Percentiles rank a stretch among this genome's conserved stretches.
These are phyloP conservation scores for Byssothecium circinans DNA, from an alignment of 2,329 filamentous ascomycete genomes.

Conservation along the genomic window DNA sequence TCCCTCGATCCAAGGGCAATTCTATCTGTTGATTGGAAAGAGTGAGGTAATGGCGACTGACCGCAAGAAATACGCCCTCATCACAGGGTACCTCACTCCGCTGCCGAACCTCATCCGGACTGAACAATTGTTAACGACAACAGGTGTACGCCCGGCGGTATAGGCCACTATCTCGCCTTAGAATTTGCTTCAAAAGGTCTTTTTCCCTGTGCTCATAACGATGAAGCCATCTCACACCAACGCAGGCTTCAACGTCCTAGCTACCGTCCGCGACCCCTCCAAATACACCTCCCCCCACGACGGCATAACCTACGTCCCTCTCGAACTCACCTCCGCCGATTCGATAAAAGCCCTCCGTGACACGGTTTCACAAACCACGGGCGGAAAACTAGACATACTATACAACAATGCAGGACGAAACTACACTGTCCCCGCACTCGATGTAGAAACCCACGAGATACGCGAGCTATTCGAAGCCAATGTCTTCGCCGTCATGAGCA, in stretches of 20 bases:
- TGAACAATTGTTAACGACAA: slow-evolving; percentile 14
- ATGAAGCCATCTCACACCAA: no score
- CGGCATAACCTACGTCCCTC: slow-evolving; percentile 57
- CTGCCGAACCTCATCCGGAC: neutral
- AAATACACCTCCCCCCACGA: slow-evolving; percentile 52
- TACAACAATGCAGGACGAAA: slow-evolving; percentile 62
- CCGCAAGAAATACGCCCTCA: slow-evolving; percentile 35
- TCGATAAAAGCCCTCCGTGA: slow-evolving; percentile 52
- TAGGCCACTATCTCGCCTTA: slow-evolving; percentile 60
- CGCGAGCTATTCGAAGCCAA: slow-evolving; percentile 47
- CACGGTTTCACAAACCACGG: slow-evolving; percentile 51
- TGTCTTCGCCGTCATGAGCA: slow-evolving; percentile 59
- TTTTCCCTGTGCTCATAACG: neutral
- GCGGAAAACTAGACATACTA: slow-evolving; percentile 56
- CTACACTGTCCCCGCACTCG: slow-evolving; percentile 60
- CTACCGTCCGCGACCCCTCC: slow-evolving; percentile 56
- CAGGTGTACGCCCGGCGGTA: slow-evolving; percentile 58
- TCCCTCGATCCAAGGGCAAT: no score
- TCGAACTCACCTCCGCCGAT: slow-evolving; percentile 56
- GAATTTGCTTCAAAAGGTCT: slow-evolving; percentile 56
- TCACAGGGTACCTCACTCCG: slow-evolving; percentile 39
- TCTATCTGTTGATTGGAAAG: no score
- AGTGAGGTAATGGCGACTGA: slow-evolving; percentile 10
- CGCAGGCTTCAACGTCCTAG: slow-evolving; percentile 58
- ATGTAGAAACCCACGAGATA: slow-evolving; percentile 48